Evolutionary conservation across 352 stramenopile species (phyloP), one percentile per base, ranked within the genome.

Genomic region (Globisporangium spinosum): DNA sequence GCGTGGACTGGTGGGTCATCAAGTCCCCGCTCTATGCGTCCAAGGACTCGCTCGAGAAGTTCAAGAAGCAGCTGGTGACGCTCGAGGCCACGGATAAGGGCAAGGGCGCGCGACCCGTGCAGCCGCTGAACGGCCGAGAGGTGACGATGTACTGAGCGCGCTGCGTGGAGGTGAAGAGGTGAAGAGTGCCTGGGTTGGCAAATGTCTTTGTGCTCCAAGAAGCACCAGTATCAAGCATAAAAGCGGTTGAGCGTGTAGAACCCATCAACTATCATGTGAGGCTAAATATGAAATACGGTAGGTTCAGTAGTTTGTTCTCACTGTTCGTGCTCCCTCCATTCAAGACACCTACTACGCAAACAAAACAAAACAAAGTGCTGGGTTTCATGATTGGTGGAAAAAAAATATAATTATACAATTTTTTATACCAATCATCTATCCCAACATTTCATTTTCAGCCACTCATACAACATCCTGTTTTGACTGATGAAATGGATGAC

Each of bases 1-100:
- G 64, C 49, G 83, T 79, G 1, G 74, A 89, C 64, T 91, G 83
- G 83, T 91, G 81, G 79, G 75, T 91, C 23, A 67, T 90, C 51
- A 57, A 83, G 32, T 62, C 45, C 3, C 55, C 64, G 13, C 23
- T 73, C 20, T 40, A 23, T 20, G 64, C 57, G 23, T 47, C 62
- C 3, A 23, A 22, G n/a, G 64, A 20, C 20, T 56, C 54, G 25
- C 47, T 70, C 40, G 10, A 71, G 57, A 23, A 15, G 12, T 65
- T 73, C 43, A 71, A 71, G 63, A n/a, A 66, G 34, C 56, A 68
- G 45, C n/a, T 70, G 35, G 55, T 54, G 20, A 67, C 54, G 29
- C 68, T 70, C 25, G 56, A 65, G 27, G 64, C 55, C 23, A 73
- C 68, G 25, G 64, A 73, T 43, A 13, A 54, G 2, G 68, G 68